Percentiles rank a stretch among this genome's conserved stretches.
Conservation (phyloP, 306 rosid genomes). For the Quercus engelmannii region DNA sequence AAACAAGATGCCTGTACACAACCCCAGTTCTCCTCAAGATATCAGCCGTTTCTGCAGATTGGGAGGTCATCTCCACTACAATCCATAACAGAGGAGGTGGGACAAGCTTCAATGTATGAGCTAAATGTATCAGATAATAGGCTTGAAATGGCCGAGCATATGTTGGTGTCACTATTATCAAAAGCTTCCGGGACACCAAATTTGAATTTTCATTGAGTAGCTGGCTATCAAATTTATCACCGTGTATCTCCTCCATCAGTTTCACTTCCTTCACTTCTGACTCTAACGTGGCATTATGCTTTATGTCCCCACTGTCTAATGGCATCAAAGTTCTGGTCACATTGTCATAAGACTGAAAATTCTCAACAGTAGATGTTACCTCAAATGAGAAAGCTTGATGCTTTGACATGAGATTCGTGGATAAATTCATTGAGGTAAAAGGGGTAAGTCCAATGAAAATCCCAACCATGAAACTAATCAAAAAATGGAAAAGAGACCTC, state of each 20-base stretch:
- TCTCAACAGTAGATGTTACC: slow-evolving; percentile 40
- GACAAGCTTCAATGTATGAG: slow-evolving; percentile 53
- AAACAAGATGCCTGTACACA: slow-evolving; percentile 80
- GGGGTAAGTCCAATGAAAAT: slow-evolving; percentile 68
- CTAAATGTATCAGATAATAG: slow-evolving; percentile 69
- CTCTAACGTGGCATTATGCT: slow-evolving; percentile 34
- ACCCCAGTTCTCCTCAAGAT: slow-evolving; percentile 69
- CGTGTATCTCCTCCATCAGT: slow-evolving; percentile 22
- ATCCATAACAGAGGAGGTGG: slow-evolving; percentile 79
- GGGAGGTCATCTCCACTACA: slow-evolving; percentile 80
- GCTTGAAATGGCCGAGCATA: slow-evolving; percentile 54
- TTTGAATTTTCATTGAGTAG: slow-evolving; percentile 27
- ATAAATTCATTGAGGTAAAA: slow-evolving; percentile 47
- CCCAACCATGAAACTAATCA: slow-evolving; percentile 67
- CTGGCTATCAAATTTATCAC: slow-evolving; percentile 14
- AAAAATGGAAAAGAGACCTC: slow-evolving; percentile 61
- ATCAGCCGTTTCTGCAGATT: slow-evolving; percentile 74
- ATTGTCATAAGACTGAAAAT: slow-evolving; percentile 37
- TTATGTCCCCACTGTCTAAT: slow-evolving; percentile 18
- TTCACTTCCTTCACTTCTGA: slow-evolving; percentile 24
- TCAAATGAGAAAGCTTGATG: slow-evolving; percentile 66
- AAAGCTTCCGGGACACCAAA: slow-evolving; percentile 58
- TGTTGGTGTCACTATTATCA: slow-evolving; percentile 79
- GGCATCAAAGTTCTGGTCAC: slow-evolving; percentile 20
- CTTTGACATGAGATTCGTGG: slow-evolving; percentile 53